Base-by-base conservation (phyloP, 352 stramenopile genomes). In the Phytophthora tubulina region DNA sequence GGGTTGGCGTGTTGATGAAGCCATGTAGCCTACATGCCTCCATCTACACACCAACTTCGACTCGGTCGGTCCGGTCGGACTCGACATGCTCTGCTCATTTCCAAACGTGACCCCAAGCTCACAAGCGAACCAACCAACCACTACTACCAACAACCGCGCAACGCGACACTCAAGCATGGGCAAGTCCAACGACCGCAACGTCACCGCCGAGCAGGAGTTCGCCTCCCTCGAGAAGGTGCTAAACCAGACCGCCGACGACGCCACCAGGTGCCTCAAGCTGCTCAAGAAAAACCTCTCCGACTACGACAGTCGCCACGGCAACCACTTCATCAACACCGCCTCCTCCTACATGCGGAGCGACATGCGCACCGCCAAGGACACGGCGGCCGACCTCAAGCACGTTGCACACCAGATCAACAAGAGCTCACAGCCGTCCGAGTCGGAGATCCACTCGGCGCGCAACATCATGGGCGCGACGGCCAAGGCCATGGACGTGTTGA, bases 271-370 rank as follows among this genome's bases (percentile, higher is more conserved):
- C 53, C 52, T 74, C n/a, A 70, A 74, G 27, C 10, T 64, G 21
- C 52, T 74, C 27, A 70, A 74, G 41, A 61, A 63, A 21, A 74
- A 74, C 32, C 53, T 74, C 14, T 69, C 60, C 31, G 67, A 70
- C 14, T 74, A 65, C 21, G 59, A 74, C 38, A 70, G 38, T 60
- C 67, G 54, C 11, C 67, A 66, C 38, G 53, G 60, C 31, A 64
- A 66, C 33, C 60, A 75, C 49, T 70, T 75, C 35, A 56, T 66
- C 36, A 61, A 75, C 61, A 70, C 67, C 7, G 53, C 67, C 38
- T n/a, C 33, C 15, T 75, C 52, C 4, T 70, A 67, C 39, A 51
- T 75, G 67, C 36, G 53, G 21, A 61, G 54, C 53, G 46, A 60
- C 32, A 75, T 75, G 45, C 53, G 61, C 35, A 66, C 54, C 13